Evolutionary conservation across 192 early-diverging fungal genomes (phyloP).

Genomic region (Oehlia diaphana): DNA sequence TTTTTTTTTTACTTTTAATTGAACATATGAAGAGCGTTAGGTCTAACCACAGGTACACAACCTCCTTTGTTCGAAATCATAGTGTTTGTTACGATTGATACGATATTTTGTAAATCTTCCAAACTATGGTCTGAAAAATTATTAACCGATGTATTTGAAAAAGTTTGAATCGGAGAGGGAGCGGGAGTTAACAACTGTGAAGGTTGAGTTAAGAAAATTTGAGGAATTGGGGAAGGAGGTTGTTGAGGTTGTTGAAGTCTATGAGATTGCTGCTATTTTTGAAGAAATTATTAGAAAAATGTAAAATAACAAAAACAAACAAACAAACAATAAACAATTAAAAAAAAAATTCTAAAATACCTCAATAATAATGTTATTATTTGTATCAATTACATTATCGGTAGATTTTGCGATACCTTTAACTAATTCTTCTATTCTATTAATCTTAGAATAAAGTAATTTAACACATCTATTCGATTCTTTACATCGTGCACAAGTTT

Average conservation of each 20-base stretch:
- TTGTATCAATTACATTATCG: not conserved
- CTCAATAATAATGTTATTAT: not conserved
- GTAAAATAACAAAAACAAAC: too few species aligned
- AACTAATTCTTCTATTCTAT: not conserved
- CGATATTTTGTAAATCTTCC: not conserved
- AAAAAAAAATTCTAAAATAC: not conserved
- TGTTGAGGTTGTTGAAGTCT: too few species aligned
- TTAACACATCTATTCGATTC: conserved; percentile 3
- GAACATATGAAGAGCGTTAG: not conserved
- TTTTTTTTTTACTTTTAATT: not conserved
- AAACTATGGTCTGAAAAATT: not conserved
- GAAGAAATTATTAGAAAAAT: too few species aligned
- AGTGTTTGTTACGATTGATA: not conserved
- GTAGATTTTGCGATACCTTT: not conserved
- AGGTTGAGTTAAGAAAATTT: not conserved
- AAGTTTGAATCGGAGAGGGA: not conserved
- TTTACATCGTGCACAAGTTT: conserved; percentile 14
- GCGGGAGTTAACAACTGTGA: not conserved
- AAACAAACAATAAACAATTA: too few species aligned
- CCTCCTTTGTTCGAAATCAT: not conserved
- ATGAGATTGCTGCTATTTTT: not conserved
- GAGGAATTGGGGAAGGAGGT: not conserved
- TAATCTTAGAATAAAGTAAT: not conserved
- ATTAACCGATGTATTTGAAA: not conserved
- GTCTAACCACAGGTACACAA: not conserved